Evolutionary conservation across 371 early-diverging fungal genomes (phyloP).

Genomic region (Batrachochytrium dendrobatidis): DNA sequence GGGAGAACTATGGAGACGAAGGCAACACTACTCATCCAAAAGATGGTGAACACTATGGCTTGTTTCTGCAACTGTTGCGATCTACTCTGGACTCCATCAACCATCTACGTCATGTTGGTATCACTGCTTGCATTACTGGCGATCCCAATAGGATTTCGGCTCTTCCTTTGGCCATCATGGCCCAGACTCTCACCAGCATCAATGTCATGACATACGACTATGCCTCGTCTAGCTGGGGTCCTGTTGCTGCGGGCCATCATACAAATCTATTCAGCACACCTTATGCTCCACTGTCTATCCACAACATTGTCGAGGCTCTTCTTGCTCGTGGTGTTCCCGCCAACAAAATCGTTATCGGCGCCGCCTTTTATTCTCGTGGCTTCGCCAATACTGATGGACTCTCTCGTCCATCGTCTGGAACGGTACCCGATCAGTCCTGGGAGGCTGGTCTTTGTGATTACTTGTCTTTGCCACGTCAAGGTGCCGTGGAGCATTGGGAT

Average conservation of each 20-base stretch:
- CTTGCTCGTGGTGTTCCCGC: constrained; percentile 62
- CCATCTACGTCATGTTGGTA: too few relatives aligned
- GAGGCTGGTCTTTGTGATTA: constrained; percentile 78
- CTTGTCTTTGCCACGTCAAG: constrained; percentile 56
- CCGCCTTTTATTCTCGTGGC: constrained; percentile 69
- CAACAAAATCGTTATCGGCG: constrained; percentile 71
- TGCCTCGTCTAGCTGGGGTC: constrained; percentile 58
- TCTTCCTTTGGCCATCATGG: constrained; percentile 29
- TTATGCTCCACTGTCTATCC: constrained; percentile 47
- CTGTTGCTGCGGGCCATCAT: constrained; percentile 68
- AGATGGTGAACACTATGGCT: constrained; percentile 70
- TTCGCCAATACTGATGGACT: constrained; percentile 70
- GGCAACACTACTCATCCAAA: constrained; percentile 47
- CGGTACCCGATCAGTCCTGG: constrained; percentile 63
- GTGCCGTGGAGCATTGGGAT: constrained; percentile 62
- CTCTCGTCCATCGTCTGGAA: constrained; percentile 34
- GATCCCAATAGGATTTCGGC: constrained; percentile 33
- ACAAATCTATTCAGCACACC: constrained; percentile 64
- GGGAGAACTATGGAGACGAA: constrained; percentile 53
- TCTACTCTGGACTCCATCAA: constrained; percentile 35
- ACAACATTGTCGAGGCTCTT: constrained; percentile 62
- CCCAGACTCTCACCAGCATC: constrained; percentile 24
- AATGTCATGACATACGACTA: constrained; percentile 41
- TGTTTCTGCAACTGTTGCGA: constrained; percentile 62
- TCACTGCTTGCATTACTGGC: constrained; percentile 34